Evolutionary conservation across 495 filamentous ascomycete genomes (phyloP).

Genomic region (Jackrogersella minutella): DNA sequence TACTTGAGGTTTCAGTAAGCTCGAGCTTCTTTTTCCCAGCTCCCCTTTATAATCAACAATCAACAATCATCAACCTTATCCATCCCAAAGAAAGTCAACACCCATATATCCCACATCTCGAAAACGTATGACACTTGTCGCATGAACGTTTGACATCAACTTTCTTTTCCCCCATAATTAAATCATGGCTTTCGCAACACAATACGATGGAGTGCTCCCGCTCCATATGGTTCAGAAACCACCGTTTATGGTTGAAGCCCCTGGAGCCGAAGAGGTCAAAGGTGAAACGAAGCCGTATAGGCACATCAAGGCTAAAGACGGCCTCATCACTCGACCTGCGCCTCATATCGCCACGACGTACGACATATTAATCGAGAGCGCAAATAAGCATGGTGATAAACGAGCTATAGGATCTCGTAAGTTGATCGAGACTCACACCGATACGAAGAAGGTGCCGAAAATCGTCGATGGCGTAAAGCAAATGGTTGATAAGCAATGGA

Average conservation of each 20-base stretch:
- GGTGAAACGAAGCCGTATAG: conserved; percentile 72
- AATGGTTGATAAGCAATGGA: conserved; percentile 73
- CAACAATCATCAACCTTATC: background rate
- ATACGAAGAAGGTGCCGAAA: conserved; percentile 73
- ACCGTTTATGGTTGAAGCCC: conserved; percentile 64
- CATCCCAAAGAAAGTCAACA: conserved; percentile 1
- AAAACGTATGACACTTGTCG: too few species aligned
- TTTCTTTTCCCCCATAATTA: background rate
- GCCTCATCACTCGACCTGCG: conserved; percentile 58
- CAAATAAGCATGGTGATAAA: conserved; percentile 61
- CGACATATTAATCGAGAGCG: conserved; percentile 64
- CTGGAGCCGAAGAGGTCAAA: conserved; percentile 56
- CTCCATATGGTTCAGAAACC: conserved; percentile 56
- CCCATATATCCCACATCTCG: conserved; percentile 24
- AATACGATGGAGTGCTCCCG: conserved; percentile 48
- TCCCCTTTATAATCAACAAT: conserved; percentile 2
- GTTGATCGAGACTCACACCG: conserved; percentile 65
- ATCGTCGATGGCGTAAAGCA: conserved; percentile 67
- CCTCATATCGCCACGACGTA: conserved; percentile 64
- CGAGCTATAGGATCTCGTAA: conserved; percentile 66
- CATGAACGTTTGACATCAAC: conserved; percentile 1
- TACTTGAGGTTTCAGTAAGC: conserved; percentile 18
- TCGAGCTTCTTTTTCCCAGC: conserved; percentile 7
- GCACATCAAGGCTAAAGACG: conserved; percentile 62
- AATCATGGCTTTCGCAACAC: conserved; percentile 46